Conservation (phyloP, 2,329 filamentous ascomycete species). For the Cercospora brassicicola region DNA sequence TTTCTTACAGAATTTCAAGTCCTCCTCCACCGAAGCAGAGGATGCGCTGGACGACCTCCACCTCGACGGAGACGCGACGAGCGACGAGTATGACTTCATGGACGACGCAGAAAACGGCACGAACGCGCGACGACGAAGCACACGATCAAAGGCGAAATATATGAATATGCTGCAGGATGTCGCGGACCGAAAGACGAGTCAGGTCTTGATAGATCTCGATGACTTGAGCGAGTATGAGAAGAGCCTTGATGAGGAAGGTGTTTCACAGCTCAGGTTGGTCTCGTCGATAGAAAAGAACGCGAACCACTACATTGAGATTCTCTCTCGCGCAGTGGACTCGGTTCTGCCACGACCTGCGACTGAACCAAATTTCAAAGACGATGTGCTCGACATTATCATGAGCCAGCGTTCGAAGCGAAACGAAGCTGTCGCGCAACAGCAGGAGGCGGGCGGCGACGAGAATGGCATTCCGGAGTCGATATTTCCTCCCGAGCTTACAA, state of each 20-base stretch:
- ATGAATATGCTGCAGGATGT: conserved; percentile 82
- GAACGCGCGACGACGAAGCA: conserved; percentile 38
- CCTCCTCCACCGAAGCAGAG: conserved; percentile 68
- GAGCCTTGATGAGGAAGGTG: conserved; percentile 57
- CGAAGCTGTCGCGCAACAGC: conserved; percentile 61
- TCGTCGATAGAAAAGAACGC: conserved; percentile 87
- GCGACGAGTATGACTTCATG: conserved; percentile 91
- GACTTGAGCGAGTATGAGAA: conserved; percentile 83
- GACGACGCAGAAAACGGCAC: conserved; percentile 62
- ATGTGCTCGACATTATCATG: conserved; percentile 96
- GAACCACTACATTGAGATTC: conserved; percentile 89
- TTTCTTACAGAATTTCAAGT: conserved; percentile 87
- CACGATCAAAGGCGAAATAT: conserved; percentile 73
- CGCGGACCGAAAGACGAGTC: conserved; percentile 72
- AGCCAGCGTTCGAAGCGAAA: conserved; percentile 85
- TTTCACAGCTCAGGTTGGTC: conserved; percentile 65
- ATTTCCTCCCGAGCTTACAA: conserved; percentile 88
- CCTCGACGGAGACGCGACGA: conserved; percentile 81
- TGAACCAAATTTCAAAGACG: conserved; percentile 92
- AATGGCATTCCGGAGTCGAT: conserved; percentile 67
- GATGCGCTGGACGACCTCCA: conserved; percentile 81
- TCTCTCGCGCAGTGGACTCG: conserved; percentile 84
- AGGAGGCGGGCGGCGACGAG: conserved; percentile 45
- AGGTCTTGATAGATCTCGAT: conserved; percentile 85
- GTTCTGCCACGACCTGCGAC: conserved; percentile 75